Conservation (phyloP, 371 early-diverging fungal species). For the Rhizopus stolonifer region DNA sequence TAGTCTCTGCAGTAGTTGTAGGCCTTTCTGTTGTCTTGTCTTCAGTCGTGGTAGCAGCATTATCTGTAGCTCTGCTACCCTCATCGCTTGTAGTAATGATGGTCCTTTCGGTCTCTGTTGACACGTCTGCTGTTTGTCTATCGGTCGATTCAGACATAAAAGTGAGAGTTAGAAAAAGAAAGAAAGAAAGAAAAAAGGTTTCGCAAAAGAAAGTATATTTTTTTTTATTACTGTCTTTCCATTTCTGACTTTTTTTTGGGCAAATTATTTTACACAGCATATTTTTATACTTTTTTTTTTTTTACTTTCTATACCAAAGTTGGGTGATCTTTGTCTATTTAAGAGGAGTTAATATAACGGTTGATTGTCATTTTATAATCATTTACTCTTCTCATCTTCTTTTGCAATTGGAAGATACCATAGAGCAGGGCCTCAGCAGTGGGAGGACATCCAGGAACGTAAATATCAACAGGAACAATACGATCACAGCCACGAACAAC, state of each 20-base stretch:
- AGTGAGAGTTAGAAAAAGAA: neutral
- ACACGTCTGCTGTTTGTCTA: neutral
- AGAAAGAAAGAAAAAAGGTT: neutral
- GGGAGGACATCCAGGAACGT: conserved; percentile 98
- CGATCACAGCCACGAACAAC: conserved; percentile 96
- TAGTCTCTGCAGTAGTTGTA: conserved; percentile 4
- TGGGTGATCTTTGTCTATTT: conserved; percentile 53
- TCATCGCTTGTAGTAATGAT: no score
- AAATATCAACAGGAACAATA: conserved; percentile 95
- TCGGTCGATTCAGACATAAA: neutral
- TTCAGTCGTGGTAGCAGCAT: neutral
- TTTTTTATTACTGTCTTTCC: no score
- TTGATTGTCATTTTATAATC: neutral
- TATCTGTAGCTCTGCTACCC: neutral
- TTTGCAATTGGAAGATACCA: conserved; percentile 96
- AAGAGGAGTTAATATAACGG: neutral
- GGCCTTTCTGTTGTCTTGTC: neutral
- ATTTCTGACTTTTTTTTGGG: neutral
- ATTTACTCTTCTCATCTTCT: conserved; percentile 88
- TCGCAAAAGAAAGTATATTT: neutral
- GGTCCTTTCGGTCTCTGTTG: neutral
- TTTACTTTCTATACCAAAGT: conserved; percentile 60
- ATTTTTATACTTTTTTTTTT: conserved; percentile 13
- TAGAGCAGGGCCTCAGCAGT: conserved; percentile 96
- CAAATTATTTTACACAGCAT: neutral